A percentile compares a stretch with the other conserved stretches of the same genome.
Evolutionary conservation across 1,284 basidiomycete genomes (phyloP).

Genomic region (Neolentinus lepideus): DNA sequence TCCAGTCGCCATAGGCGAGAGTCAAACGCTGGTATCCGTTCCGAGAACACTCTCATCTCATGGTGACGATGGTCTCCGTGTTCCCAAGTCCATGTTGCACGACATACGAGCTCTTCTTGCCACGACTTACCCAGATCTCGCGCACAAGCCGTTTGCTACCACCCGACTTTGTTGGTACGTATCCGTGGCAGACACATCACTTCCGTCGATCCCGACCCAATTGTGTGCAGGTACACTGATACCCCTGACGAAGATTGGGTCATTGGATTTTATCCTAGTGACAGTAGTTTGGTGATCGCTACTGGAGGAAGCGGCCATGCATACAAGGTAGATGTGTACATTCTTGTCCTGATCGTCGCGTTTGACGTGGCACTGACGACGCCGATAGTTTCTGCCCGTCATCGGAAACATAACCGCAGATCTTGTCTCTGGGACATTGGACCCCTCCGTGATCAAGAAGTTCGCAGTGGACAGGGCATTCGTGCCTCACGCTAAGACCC

Average conservation of each 20-base stretch:
- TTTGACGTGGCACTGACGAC: too few species aligned
- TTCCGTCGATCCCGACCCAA: not conserved
- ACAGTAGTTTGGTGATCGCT: constrained; percentile 59
- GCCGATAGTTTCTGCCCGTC: constrained; percentile 68
- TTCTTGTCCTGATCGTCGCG: not conserved
- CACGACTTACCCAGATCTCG: constrained; percentile 65
- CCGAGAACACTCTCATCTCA: constrained; percentile 58
- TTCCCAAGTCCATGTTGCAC: constrained; percentile 49
- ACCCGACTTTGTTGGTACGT: constrained; percentile 83
- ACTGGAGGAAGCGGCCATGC: constrained; percentile 79
- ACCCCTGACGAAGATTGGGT: constrained; percentile 74
- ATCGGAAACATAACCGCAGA: constrained; percentile 73
- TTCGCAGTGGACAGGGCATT: constrained; percentile 41
- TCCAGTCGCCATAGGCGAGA: constrained; percentile 14
- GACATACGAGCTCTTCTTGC: constrained; percentile 44
- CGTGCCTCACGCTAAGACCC: not conserved
- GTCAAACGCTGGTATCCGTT: constrained; percentile 37
- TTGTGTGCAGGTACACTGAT: constrained; percentile 32
- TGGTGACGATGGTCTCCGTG: constrained; percentile 47
- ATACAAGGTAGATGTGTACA: constrained; percentile 52
- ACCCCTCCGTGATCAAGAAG: constrained; percentile 39
- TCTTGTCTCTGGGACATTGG: constrained; percentile 58
- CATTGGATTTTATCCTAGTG: constrained; percentile 57
- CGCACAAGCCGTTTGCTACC: constrained; percentile 51
- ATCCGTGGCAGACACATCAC: not conserved